Percentiles rank a stretch among this genome's conserved stretches.
Evolutionary conservation across 768 basidiomycete species (phyloP).

Genomic region (Termitomyces sp.): DNA sequence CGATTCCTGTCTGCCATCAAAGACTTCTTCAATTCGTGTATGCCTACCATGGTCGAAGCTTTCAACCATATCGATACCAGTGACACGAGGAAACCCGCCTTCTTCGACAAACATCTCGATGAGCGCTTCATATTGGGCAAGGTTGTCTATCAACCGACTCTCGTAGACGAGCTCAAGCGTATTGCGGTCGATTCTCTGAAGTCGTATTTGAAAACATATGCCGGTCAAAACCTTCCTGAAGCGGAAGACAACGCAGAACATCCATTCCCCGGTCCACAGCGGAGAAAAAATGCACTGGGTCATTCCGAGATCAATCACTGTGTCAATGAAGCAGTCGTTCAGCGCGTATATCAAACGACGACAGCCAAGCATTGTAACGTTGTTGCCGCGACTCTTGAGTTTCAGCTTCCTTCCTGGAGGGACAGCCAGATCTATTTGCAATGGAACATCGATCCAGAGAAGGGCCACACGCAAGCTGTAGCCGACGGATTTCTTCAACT

Average conservation of each 20-base stretch:
- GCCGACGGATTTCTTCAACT: constrained; percentile 2
- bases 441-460: neutral
- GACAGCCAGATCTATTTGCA: too few species aligned
- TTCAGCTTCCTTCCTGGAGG: neutral
- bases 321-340: neutral
- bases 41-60: neutral
- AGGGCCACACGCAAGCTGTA: neutral
- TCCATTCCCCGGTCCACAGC: neutral
- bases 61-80: neutral
- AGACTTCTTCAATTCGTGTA: neutral
- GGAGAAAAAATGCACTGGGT: neutral
- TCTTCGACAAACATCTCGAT: constrained; percentile 12
- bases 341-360: neutral
- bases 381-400: constrained; percentile 8
- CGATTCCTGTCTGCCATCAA: neutral
- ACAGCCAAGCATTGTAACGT: neutral
- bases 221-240: neutral
- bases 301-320: neutral
- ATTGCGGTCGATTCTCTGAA: constrained; percentile 5
- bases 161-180: neutral
- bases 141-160: constrained; percentile 6
- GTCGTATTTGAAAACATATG: neutral
- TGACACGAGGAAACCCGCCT: constrained; percentile 3
- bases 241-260: neutral
- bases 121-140: constrained; percentile 3